Evolutionary conservation across 2,329 filamentous ascomycete species (phyloP).

Genomic region (Colletotrichum sansevieriae): DNA sequence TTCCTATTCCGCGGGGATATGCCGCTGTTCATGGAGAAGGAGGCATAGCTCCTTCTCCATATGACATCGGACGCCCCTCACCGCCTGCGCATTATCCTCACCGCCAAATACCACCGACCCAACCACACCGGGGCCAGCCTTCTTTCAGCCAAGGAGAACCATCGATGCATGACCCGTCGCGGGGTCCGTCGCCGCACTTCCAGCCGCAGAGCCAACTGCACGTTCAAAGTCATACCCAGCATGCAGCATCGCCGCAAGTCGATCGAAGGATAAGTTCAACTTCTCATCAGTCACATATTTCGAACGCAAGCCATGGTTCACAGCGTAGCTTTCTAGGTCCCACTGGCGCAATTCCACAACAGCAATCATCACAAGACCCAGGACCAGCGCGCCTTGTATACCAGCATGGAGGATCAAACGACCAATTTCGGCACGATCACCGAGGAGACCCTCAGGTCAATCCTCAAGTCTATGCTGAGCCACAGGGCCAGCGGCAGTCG

Average conservation of each 20-base stretch:
- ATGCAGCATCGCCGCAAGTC: not conserved
- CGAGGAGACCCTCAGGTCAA: not conserved
- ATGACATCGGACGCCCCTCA: conserved; percentile 45
- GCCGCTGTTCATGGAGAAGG: conserved; percentile 54
- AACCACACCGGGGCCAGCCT: conserved; percentile 39
- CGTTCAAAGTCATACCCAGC: conserved; percentile 4
- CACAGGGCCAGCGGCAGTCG: not conserved
- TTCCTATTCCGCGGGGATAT: conserved; percentile 56
- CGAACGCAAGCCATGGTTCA: conserved; percentile 4
- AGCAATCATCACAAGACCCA: conserved; percentile 2
- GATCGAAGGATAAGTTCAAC: conserved; percentile 30
- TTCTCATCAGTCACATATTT: conserved; percentile 29
- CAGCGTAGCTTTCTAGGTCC: not conserved
- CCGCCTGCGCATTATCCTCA: conserved; percentile 37
- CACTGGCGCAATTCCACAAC: not conserved
- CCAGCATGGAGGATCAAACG: not conserved
- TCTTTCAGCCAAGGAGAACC: conserved; percentile 11
- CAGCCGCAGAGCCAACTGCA: not conserved
- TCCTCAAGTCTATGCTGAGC: not conserved
- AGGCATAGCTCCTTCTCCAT: conserved; percentile 47
- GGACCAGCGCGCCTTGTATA: not conserved
- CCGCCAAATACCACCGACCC: conserved; percentile 32
- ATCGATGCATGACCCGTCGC: conserved; percentile 22
- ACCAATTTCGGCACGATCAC: not conserved
- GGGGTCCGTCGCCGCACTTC: conserved; percentile 9